Evolutionary conservation across 257 asterid species (phyloP).

Genomic region (Primulina eburnea): DNA sequence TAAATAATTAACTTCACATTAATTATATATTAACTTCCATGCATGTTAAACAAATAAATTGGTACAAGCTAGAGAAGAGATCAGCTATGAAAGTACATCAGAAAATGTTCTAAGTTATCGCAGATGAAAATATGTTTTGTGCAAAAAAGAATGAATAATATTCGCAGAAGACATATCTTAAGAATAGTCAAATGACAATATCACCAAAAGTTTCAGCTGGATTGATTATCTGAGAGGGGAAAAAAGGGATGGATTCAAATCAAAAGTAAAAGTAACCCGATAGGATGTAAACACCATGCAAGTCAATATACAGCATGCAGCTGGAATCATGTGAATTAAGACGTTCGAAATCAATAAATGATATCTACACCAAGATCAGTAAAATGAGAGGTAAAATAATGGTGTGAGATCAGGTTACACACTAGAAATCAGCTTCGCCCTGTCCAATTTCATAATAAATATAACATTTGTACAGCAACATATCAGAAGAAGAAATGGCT

Average conservation of each 20-base stretch:
- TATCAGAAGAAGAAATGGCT: conserved; percentile 1
- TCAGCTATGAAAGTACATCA: no score
- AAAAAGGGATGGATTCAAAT: conserved; percentile 12
- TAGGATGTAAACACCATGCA: neutral
- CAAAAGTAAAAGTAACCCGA: conserved; percentile 15
- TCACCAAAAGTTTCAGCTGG: conserved; percentile 99
- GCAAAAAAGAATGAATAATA: conserved; percentile 6
- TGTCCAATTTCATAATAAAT: conserved; percentile 14
- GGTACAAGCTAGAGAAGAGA: no score
- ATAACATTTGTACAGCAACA: conserved; percentile 6
- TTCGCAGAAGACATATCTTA: conserved; percentile 47
- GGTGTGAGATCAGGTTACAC: conserved; percentile 16
- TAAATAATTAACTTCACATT: no score
- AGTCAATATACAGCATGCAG: neutral
- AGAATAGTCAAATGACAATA: conserved; percentile 95
- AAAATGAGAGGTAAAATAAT: conserved; percentile 5
- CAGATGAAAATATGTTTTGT: no score
- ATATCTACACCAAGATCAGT: neutral
- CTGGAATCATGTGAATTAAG: neutral
- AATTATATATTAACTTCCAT: no score
- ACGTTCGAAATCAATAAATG: neutral
- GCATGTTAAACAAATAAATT: no score
- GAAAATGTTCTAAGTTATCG: no score
- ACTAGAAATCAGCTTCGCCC: conserved; percentile 20
- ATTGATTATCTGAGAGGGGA: conserved; percentile 64